These are phyloP conservation scores for Fomitopsis pulvina DNA, from an alignment of 768 basidiomycete genomes.

Conservation along the genomic window DNA sequence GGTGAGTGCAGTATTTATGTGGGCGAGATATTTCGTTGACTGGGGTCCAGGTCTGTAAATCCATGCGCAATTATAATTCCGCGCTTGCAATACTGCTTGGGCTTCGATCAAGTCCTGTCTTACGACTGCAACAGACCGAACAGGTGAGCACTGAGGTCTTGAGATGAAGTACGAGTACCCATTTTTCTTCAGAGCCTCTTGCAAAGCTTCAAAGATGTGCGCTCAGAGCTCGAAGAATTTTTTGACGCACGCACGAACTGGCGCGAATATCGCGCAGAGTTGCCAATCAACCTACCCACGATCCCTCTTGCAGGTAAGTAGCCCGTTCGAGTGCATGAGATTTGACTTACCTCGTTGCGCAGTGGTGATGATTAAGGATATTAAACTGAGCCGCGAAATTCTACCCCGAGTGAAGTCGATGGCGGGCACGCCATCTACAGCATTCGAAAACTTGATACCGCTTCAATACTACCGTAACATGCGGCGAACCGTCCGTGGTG, in stretches of 20 bases:
- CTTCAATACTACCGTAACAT: slow-evolving; percentile 3
- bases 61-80: slow-evolving; percentile 6
- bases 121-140: not conserved
- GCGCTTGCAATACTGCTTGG: slow-evolving; percentile 4
- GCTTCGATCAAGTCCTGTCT: not conserved
- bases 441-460: not conserved
- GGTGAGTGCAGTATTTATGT: too few relatives aligned
- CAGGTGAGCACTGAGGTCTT: not conserved
- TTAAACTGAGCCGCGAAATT: not conserved
- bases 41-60: slow-evolving; percentile 4
- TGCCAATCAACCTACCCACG: slow-evolving; percentile 1
- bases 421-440: not conserved
- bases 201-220: not conserved
- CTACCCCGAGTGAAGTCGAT: not conserved
- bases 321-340: not conserved
- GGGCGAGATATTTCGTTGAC: too few relatives aligned
- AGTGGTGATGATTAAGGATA: not conserved
- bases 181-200: not conserved
- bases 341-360: not conserved
- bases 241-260: not conserved
- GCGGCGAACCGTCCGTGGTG: slow-evolving; percentile 3
- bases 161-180: too few relatives aligned
- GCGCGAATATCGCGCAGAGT: not conserved
- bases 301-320: slow-evolving; percentile 1
- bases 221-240: not conserved